Evolutionary conservation across 129 eudicot genomes (phyloP).

Genomic region (Pulicaria dysenterica): DNA sequence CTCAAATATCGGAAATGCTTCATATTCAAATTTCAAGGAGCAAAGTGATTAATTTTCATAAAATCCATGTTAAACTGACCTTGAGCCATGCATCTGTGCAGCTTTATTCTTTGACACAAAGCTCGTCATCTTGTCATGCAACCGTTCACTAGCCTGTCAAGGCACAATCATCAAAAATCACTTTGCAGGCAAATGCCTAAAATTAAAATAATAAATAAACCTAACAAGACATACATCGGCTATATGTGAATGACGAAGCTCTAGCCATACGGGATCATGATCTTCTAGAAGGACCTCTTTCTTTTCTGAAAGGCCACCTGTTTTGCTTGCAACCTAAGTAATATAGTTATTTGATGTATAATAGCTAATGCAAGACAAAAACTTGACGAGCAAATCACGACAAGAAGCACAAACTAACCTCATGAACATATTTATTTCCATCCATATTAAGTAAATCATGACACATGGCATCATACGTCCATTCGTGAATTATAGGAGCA

Average conservation of each 20-base stretch:
- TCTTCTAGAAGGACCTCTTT: constrained; percentile 96
- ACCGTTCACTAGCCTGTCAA: constrained; percentile 90
- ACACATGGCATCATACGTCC: constrained; percentile 99
- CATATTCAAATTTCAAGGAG: background rate
- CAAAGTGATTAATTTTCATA: constrained; percentile 5
- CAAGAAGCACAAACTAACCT: constrained; percentile 51
- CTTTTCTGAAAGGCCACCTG: constrained; percentile 82
- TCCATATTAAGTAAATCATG: constrained; percentile 86
- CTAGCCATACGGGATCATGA: constrained; percentile 95
- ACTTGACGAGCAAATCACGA: constrained; percentile 7
- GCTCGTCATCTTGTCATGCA: constrained; percentile 92
- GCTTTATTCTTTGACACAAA: constrained; percentile 88
- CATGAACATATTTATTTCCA: constrained; percentile 92
- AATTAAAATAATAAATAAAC: background rate
- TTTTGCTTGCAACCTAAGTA: constrained; percentile 80
- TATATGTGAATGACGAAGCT: constrained; percentile 97
- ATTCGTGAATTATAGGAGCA: constrained; percentile 93
- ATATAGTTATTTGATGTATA: constrained; percentile 39
- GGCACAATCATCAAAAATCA: constrained; percentile 33
- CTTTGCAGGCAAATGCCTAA: background rate
- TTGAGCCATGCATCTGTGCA: constrained; percentile 86
- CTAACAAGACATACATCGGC: constrained; percentile 73
- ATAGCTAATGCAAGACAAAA: constrained; percentile 29
- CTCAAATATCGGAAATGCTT: background rate
- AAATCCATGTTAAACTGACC: constrained; percentile 46